phyloP scores from a whole-genome alignment of 2,329 filamentous ascomycete genomes.

The Celoporthe dispersa region DNA sequence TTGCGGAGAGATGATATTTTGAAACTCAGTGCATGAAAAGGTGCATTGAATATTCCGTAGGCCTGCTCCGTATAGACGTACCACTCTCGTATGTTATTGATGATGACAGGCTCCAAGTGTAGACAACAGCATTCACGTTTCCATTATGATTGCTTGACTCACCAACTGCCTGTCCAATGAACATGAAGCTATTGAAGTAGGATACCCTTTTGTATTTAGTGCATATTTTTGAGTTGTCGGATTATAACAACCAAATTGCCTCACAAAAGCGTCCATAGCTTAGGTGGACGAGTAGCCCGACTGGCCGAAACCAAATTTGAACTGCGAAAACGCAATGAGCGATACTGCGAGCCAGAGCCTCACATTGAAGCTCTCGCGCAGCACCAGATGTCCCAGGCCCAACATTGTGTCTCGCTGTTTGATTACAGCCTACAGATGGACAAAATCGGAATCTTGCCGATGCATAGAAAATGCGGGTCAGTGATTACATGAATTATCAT shows the following conservation, averaged over 20 bases:
- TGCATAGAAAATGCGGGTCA: not conserved
- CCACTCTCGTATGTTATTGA: no score
- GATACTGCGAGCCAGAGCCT: not conserved
- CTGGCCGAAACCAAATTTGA: slow-evolving; percentile 47
- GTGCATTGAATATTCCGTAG: no score
- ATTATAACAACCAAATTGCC: slow-evolving; percentile 39
- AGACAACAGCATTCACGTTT: no score
- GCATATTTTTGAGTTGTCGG: slow-evolving; percentile 31
- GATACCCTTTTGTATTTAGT: slow-evolving; percentile 38
- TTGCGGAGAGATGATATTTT: no score
- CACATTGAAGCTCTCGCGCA: not conserved
- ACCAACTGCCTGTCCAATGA: slow-evolving; percentile 38
- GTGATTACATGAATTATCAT: not conserved
- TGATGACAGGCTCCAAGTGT: no score
- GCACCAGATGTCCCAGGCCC: not conserved
- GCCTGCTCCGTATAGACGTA: no score
- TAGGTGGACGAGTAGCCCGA: slow-evolving; percentile 42
- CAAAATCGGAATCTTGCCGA: not conserved
- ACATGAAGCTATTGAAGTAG: slow-evolving; percentile 41
- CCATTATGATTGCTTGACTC: no score
- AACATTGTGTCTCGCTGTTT: not conserved
- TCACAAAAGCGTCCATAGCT: slow-evolving; percentile 43
- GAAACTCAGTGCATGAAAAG: no score
- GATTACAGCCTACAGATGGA: not conserved
- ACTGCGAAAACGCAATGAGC: slow-evolving; percentile 40